Evolutionary conservation across 2,329 filamentous ascomycete species (phyloP).

Genomic region (Talaromyces sp.): DNA sequence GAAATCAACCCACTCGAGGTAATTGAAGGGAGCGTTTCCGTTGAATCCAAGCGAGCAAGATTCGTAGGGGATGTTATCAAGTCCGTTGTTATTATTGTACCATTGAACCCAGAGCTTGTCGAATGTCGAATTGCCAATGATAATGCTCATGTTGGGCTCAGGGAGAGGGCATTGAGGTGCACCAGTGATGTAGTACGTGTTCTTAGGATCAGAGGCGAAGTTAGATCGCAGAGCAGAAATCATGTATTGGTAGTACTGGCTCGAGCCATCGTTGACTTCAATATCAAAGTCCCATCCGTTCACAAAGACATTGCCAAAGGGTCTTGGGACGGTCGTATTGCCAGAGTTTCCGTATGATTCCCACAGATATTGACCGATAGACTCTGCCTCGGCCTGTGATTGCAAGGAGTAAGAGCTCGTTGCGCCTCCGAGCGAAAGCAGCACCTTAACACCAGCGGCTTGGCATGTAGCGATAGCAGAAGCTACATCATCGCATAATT

Average conservation of each 20-base stretch:
- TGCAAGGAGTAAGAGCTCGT: conserved; percentile 34
- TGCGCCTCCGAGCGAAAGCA: conserved; percentile 47
- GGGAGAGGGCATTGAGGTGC: conserved; percentile 52
- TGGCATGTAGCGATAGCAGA: conserved; percentile 45
- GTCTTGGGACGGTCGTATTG: conserved; percentile 35
- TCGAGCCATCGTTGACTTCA: conserved; percentile 35
- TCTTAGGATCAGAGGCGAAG: conserved; percentile 34
- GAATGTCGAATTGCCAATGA: conserved; percentile 45
- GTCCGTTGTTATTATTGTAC: conserved; percentile 51
- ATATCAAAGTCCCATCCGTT: conserved; percentile 55
- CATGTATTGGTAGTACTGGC: conserved; percentile 39
- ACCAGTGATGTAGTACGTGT: conserved; percentile 50
- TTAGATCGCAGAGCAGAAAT: conserved; percentile 46
- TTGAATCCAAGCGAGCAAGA: conserved; percentile 15
- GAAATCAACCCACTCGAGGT: conserved; percentile 43
- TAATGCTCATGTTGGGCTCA: conserved; percentile 45
- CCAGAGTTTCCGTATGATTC: conserved; percentile 42
- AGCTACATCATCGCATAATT: conserved; percentile 38
- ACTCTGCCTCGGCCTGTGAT: conserved; percentile 38
- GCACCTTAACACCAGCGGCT: conserved; percentile 42
- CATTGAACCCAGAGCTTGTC: conserved; percentile 57
- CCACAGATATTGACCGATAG: conserved; percentile 43
- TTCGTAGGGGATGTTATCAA: conserved; percentile 2
- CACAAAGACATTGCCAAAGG: conserved; percentile 47
- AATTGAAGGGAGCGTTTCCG: conserved; percentile 30